Base-by-base conservation (phyloP, 805 yeast genomes). In the Torulaspora delbrueckii region DNA sequence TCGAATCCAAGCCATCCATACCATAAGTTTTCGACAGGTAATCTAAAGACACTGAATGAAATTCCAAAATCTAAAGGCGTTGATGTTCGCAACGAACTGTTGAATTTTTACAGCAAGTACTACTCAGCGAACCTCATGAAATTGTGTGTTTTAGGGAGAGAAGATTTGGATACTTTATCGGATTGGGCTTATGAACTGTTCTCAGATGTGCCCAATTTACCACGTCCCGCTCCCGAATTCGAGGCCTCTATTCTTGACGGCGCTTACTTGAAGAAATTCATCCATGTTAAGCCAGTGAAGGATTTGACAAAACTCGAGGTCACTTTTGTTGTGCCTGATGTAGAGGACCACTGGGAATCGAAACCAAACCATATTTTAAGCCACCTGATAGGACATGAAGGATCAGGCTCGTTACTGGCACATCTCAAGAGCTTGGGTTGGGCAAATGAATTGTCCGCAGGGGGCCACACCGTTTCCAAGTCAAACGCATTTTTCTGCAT, bases 361-460 rank as follows among this genome's bases (percentile, higher is more conserved):
- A 79, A 79, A 54, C 95, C 97, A 0, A 74, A 78, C 5, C 78
- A 75, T 45, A 85, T 88, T 65, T 76, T 71, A 53, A 78, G 90
- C 16, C 97, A 93, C 63, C 71, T 93, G 43, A 69, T 91, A 39
- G 98, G 98, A 33, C 98, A 91, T 65, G 99, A 91, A 68, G 86
- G 93, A 39, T 74, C 82, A 40, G 98, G 98, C 1, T 88, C 96
- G 1, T 63, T 91, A 14, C 71, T 88, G 28, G 77, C 81, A 45
- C 75, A 73, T 52, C 75, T 91, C 53, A 91, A 88, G 66, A 62
- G 68, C 27, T 70, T 76, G 52, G 85, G 90, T 10, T 86, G 90
- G 88, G 96, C 91, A 5, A 84, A 78, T 54, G 82, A 78, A 13
- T 72, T 91, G 42, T 78, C 88, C 30, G 80, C 89, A 27, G 96